phyloP scores from a whole-genome alignment of 352 stramenopile species.

The Globisporangium paroecandrum region DNA sequence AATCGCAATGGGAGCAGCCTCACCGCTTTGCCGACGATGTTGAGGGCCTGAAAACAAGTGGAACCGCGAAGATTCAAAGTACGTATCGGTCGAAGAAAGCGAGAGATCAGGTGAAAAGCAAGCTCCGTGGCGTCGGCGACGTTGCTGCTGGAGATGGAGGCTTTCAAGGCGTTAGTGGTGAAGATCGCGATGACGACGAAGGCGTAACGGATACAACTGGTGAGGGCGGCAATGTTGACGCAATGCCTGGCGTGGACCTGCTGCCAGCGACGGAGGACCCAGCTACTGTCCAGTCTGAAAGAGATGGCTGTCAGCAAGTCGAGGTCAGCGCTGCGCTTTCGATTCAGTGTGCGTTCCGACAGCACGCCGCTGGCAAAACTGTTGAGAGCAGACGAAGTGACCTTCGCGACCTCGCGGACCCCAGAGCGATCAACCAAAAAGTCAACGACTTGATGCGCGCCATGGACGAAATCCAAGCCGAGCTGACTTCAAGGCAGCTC shows the following conservation, averaged over 20 bases:
- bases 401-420: slow-evolving; percentile 29
- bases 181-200: neutral
- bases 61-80: slow-evolving; percentile 56
- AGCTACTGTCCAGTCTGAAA: neutral
- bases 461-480: slow-evolving; percentile 39
- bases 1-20: slow-evolving; percentile 44
- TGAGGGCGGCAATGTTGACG: neutral
- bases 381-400: slow-evolving; percentile 29
- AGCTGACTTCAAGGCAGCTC: slow-evolving; percentile 34
- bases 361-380: slow-evolving; percentile 27
- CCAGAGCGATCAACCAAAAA: slow-evolving; percentile 32
- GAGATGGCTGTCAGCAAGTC: neutral
- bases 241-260: neutral
- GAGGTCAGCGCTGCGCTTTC: slow-evolving; percentile 17
- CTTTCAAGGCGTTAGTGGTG: neutral
- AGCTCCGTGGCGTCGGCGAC: neutral
- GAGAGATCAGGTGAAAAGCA: slow-evolving; percentile 29
- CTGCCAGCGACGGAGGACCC: neutral
- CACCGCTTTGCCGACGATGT: slow-evolving; percentile 28
- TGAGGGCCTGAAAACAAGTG: slow-evolving; percentile 30
- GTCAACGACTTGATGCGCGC: slow-evolving; percentile 34
- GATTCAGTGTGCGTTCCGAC: slow-evolving; percentile 59
- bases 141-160: neutral
- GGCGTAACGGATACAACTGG: neutral
- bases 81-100: slow-evolving; percentile 40